Conservation (phyloP, 257 asterid genomes). For the Plantago major region DNA sequence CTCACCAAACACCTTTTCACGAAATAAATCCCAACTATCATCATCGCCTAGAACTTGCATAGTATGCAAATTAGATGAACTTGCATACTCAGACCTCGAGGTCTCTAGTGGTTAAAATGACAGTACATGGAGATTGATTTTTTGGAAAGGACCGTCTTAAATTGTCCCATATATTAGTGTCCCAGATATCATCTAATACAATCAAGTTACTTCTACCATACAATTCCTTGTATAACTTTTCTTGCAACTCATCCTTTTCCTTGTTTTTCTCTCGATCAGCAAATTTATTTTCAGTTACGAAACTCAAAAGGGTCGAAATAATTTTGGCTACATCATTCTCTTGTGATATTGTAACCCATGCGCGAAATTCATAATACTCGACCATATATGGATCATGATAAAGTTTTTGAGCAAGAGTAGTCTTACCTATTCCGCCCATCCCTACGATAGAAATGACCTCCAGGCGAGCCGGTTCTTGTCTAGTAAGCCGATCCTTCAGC, state of each 20-base stretch:
- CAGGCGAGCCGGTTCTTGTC: neutral
- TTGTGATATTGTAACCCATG: conserved; percentile 17
- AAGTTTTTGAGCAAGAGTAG: conserved; percentile 14
- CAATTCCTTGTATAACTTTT: neutral
- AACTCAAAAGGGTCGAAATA: neutral
- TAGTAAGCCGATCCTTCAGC: conserved; percentile 5
- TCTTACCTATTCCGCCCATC: conserved; percentile 7
- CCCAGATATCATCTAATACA: conserved; percentile 18
- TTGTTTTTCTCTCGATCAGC: too few relatives aligned
- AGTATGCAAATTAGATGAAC: too few relatives aligned
- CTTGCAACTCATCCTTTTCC: neutral
- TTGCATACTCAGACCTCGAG: too few relatives aligned
- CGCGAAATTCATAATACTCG: conserved; percentile 7
- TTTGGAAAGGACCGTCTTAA: too few relatives aligned
- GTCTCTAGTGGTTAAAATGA: too few relatives aligned
- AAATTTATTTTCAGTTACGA: too few relatives aligned
- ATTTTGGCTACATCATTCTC: neutral
- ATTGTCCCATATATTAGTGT: too few relatives aligned
- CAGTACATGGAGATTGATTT: too few relatives aligned
- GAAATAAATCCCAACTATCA: too few relatives aligned
- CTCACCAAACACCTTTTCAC: too few relatives aligned
- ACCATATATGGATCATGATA: conserved; percentile 1
- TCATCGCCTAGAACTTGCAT: too few relatives aligned
- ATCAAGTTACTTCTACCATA: neutral
- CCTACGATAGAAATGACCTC: conserved; percentile 9